Conservation (phyloP, 495 filamentous ascomycete genomes). For the Penicillium odoratum region DNA sequence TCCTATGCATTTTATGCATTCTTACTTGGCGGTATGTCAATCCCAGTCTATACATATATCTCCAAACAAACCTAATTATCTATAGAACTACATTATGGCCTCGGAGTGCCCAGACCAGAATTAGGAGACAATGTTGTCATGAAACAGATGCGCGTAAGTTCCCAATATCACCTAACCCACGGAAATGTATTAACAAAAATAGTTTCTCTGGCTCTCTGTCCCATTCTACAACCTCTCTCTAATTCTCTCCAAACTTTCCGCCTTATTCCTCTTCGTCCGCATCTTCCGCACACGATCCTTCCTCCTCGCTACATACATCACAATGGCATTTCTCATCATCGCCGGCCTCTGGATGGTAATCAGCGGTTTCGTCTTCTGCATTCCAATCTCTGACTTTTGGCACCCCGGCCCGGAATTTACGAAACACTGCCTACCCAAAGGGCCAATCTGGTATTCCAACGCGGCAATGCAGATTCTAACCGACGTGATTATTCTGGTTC, state of each 20-base stretch:
- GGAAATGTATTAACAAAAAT: not conserved
- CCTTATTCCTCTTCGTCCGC: conserved; percentile 39
- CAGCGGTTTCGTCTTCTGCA: conserved; percentile 41
- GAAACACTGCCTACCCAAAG: conserved; percentile 34
- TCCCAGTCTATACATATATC: too few relatives aligned
- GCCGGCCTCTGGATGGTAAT: conserved; percentile 39
- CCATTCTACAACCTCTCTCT: conserved; percentile 47
- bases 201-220: conserved; percentile 40
- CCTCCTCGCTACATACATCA: conserved; percentile 25
- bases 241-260: conserved; percentile 46
- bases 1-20: conserved; percentile 28
- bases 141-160: conserved; percentile 19
- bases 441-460: conserved; percentile 42
- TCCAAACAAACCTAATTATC: conserved; percentile 10
- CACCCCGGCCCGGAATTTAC: not conserved
- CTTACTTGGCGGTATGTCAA: conserved; percentile 29
- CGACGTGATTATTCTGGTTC: conserved; percentile 47
- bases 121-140: not conserved
- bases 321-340: conserved; percentile 35
- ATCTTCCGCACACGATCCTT: conserved; percentile 38
- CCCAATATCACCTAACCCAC: not conserved
- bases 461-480: conserved; percentile 46
- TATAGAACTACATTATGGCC: conserved; percentile 20
- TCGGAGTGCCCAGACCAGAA: conserved; percentile 5
- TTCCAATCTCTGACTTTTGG: conserved; percentile 37